Evolutionary conservation across 352 stramenopile species (phyloP).

Genomic region (Globisporangium radiosum): DNA sequence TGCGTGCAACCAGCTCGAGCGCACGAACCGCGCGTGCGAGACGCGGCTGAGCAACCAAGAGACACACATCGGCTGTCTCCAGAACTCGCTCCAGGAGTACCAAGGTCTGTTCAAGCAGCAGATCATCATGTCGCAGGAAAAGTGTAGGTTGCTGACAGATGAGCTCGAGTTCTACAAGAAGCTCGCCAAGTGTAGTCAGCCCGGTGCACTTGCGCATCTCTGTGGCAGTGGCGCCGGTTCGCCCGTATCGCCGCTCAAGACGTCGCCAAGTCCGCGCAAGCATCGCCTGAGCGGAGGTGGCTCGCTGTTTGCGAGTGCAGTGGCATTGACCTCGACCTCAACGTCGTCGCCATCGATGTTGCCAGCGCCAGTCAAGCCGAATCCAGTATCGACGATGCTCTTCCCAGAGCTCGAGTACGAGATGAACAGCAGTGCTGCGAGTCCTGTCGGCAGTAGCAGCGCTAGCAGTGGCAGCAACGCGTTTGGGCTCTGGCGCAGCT

Average conservation of each 20-base stretch:
- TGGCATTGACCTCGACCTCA: background rate
- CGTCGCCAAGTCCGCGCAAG: constrained; percentile 11
- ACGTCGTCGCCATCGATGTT: background rate
- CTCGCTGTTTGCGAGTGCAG: background rate
- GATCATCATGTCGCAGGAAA: constrained; percentile 78
- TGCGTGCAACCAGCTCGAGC: constrained; percentile 52
- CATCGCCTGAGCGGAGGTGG: background rate
- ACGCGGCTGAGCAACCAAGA: constrained; percentile 69
- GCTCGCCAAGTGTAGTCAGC: constrained; percentile 46
- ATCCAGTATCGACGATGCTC: background rate
- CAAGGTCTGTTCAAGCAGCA: constrained; percentile 78
- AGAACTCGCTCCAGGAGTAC: constrained; percentile 76
- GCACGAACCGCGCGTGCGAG: constrained; percentile 63
- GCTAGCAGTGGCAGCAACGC: background rate
- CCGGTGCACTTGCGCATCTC: background rate
- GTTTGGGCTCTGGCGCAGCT: constrained; percentile 12
- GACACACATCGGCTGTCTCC: constrained; percentile 60
- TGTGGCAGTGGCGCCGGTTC: too few species aligned
- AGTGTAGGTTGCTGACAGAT: constrained; percentile 63
- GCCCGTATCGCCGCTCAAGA: constrained; percentile 6
- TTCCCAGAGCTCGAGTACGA: constrained; percentile 9
- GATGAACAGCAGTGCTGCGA: background rate
- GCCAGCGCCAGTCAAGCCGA: background rate
- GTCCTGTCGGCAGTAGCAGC: background rate
- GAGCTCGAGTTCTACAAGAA: constrained; percentile 85